Evolutionary conservation across 139 green algal species (phyloP), one percentile per base, ranked within the genome.

Genomic region (Volvox africanus): DNA sequence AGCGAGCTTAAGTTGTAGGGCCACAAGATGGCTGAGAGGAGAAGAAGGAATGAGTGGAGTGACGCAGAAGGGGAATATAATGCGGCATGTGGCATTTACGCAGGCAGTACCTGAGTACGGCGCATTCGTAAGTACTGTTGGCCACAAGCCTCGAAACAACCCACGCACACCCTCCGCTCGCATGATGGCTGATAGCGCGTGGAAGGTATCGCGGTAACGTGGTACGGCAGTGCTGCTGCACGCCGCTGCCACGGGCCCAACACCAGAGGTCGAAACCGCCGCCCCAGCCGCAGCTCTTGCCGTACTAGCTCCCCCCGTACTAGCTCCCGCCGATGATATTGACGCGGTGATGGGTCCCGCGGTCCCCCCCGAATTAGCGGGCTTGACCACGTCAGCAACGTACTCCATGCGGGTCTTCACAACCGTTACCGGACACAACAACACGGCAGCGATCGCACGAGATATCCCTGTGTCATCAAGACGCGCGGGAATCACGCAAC

Each of bases 341-440:
- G 82, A 0, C 28, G 37, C 71, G 5, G 30, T 36, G 37, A 35
- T n/a, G 61, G 61, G 28, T 3, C 61, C 17, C 21, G n/a, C 30
- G 0, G 55, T 55, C 30, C n/a, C 61, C 13, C 26, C 50, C 17
- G 80, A 30, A 5, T 14, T 50, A 0, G 61, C 82, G 61, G 32
- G 33, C 18, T n/a, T 35, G n/a, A 20, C 55, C 19, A 77, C 55
- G 1, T 33, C 88, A 68, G 0, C 69, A 1, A 80, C 83, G 80
- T 98, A 98, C 93, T 99, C 98, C 97, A 99, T 99, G 33, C 98
- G 93, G 0, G 98, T 99, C 88, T 99, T 99, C 20, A 99, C 95
- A 0, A 99, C 93, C 1, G 97, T 99, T 26, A 99, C 88, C 19
- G 98, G 98, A 55, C 95, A 98, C 65, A 99, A 93, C 13, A 97